Base-by-base conservation (phyloP, 257 asterid species). In the Fraxinus anomala region DNA sequence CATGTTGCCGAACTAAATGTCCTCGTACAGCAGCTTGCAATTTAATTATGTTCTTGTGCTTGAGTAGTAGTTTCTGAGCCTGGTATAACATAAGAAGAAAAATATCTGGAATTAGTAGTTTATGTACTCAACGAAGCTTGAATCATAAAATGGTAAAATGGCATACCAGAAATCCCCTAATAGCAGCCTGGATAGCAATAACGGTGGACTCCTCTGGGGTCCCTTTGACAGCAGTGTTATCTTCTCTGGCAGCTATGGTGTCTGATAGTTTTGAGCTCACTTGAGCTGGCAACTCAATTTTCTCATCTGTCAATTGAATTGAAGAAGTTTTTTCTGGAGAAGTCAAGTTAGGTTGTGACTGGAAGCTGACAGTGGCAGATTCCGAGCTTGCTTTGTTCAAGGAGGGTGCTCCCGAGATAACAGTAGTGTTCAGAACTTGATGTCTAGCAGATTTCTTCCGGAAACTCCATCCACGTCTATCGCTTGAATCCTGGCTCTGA, bases 1-100 rank as follows among this genome's bases (percentile, higher is more conserved):
- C 99, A 81, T 89, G 88, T 70, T 81, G 88, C 51, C 99, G 93
- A 79, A 91, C 99, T 73, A 93, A 82, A 76, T 91, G 97, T 74
- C 99, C 99, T 74, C 99, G 91, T 19, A 96, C 90, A 81, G 86
- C 97, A 81, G 99, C 97, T 96, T 96, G 99, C 85, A 96, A 86
- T 74, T 86, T 93, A 40, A 90, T 81, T 77, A 85, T n/a, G 77
- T 76, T 87, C 83, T 92, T 87, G 77, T 89, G 92, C 89, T 88
- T 88, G 87, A 87, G 47, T 73, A 91, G 75, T 72, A 40, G 80
- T 73, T 72, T 86, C 72, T 70, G 96, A 81, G 99, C 97, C 99
- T 96, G 91, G 80, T 19, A 74, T 76, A 23, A 81, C 31, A 68
- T 44, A 54, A 66, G 73, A 76, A 72, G 47, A 81, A 51, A 54